Percentiles rank a stretch among this genome's conserved stretches.
phyloP scores from a whole-genome alignment of 257 asterid genomes.

The Cynanchum wilfordii region DNA sequence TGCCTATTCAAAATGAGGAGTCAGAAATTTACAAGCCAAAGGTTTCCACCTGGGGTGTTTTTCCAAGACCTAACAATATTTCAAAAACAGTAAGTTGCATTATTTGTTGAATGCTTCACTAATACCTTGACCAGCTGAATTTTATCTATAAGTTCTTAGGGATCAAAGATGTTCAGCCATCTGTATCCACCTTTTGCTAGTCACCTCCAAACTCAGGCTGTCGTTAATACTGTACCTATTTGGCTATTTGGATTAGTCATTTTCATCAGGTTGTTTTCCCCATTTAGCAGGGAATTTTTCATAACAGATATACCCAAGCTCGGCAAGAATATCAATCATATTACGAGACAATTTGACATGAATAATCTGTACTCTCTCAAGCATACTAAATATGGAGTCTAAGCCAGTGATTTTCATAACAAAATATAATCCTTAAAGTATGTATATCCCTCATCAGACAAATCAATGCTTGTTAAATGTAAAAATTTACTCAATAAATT shows the following conservation, averaged over 20 bases:
- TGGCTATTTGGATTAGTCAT: not conserved
- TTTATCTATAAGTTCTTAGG: not conserved
- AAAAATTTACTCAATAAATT: not conserved
- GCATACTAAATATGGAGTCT: not conserved
- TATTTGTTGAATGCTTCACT: not conserved
- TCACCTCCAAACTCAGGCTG: not conserved
- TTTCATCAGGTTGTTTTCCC: not conserved
- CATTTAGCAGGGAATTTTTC: not conserved
- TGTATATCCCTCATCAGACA: not conserved
- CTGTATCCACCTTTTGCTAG: not conserved
- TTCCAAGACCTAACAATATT: constrained; percentile 83
- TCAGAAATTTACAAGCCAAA: constrained; percentile 69
- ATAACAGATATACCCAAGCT: not conserved
- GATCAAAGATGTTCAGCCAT: not conserved
- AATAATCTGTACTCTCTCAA: not conserved
- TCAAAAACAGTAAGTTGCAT: constrained; percentile 61
- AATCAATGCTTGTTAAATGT: not conserved
- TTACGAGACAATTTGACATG: not conserved
- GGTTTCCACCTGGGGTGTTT: constrained; percentile 98
- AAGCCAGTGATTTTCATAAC: not conserved
- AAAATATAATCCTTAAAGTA: not conserved
- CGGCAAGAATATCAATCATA: not conserved
- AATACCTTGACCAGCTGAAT: not conserved
- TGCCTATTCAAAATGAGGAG: constrained; percentile 31
- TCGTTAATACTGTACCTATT: not conserved